Evolutionary conservation across 306 rosid genomes (phyloP).

Genomic region (Vigna hirtella): DNA sequence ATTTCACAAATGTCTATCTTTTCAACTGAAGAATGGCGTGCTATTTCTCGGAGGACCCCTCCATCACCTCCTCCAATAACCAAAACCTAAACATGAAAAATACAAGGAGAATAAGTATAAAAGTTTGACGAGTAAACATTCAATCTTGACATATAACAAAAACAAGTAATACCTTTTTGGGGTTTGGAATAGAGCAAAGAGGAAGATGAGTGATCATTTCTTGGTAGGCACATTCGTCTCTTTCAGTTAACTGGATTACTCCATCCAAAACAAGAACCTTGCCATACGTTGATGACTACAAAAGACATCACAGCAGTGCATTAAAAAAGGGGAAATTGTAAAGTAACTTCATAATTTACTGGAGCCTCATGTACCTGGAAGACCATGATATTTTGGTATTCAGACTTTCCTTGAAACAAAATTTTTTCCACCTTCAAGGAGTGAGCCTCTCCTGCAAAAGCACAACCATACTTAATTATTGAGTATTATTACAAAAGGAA

Average conservation of each 20-base stretch:
- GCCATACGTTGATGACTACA: constrained; percentile 97
- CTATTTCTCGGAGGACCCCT: constrained; percentile 90
- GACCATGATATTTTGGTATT: constrained; percentile 88
- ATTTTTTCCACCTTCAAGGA: constrained; percentile 93
- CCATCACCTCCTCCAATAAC: constrained; percentile 99
- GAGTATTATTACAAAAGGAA: constrained; percentile 24
- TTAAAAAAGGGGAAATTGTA: constrained; percentile 15
- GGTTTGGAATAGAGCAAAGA: constrained; percentile 90
- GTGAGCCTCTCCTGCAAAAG: constrained; percentile 93
- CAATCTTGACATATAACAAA: constrained; percentile 19
- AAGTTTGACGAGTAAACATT: constrained; percentile 20
- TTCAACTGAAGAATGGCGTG: constrained; percentile 90
- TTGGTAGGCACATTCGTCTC: constrained; percentile 99
- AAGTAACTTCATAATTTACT: constrained; percentile 26
- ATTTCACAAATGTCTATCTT: constrained; percentile 96
- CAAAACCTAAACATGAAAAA: constrained; percentile 66
- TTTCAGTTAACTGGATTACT: constrained; percentile 96
- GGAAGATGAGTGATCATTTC: constrained; percentile 99
- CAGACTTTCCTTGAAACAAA: constrained; percentile 86
- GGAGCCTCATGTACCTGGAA: constrained; percentile 69
- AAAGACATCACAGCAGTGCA: constrained; percentile 34
- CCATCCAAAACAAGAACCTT: constrained; percentile 98
- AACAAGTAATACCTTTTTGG: constrained; percentile 70
- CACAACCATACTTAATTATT: constrained; percentile 31
- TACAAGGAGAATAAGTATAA: constrained; percentile 21